Conservation (phyloP, 2,329 filamentous ascomycete species). For the Bretziella fagacearum region DNA sequence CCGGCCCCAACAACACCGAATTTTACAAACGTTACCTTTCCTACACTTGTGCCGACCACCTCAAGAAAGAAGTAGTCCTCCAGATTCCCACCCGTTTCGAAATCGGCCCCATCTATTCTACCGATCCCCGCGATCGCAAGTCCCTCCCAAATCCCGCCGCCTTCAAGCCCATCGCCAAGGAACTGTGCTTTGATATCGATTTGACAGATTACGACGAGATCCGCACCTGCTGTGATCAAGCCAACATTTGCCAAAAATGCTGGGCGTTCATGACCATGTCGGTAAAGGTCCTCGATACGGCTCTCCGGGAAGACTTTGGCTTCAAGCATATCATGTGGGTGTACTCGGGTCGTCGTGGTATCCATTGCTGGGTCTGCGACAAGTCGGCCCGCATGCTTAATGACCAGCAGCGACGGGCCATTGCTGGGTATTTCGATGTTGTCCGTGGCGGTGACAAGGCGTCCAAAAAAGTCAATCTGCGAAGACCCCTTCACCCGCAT, state of each 20-base stretch:
- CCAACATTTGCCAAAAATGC: conserved; percentile 84
- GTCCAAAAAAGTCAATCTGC: conserved; percentile 72
- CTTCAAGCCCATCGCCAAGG: conserved; percentile 79
- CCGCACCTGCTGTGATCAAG: conserved; percentile 82
- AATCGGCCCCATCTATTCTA: conserved; percentile 91
- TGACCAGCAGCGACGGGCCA: conserved; percentile 66
- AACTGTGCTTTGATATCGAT: conserved; percentile 98
- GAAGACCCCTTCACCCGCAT: conserved; percentile 79
- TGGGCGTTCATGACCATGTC: conserved; percentile 98
- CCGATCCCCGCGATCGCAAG: conserved; percentile 88
- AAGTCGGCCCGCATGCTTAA: conserved; percentile 69
- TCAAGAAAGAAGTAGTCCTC: conserved; percentile 80
- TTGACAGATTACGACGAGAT: conserved; percentile 97
- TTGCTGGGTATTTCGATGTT: conserved; percentile 80
- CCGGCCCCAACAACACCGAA: conserved; percentile 41
- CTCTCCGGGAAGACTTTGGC: conserved; percentile 83
- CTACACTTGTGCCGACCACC: conserved; percentile 36
- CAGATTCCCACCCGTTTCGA: conserved; percentile 89
- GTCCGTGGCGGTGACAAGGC: conserved; percentile 73
- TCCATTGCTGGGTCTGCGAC: conserved; percentile 96
- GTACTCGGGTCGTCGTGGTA: conserved; percentile 89
- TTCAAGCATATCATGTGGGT: conserved; percentile 98
- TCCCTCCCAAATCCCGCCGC: conserved; percentile 60
- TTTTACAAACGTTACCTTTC: conserved; percentile 85
- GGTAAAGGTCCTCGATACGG: conserved; percentile 78